phyloP scores from a whole-genome alignment of 345 rosid species.

The Carallia pectinifolia region DNA sequence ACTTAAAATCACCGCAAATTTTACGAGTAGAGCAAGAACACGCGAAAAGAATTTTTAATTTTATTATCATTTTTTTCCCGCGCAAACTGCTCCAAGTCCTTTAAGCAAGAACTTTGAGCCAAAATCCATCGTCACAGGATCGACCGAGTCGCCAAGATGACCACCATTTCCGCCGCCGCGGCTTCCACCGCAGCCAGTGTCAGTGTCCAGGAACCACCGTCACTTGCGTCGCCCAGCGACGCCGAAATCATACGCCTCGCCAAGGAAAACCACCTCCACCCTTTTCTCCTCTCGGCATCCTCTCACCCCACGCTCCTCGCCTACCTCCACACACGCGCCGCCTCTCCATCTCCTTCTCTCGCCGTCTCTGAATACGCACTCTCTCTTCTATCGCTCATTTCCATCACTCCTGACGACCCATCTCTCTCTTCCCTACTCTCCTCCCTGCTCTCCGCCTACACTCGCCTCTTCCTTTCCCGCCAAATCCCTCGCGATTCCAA shows the following conservation, averaged over 20 bases:
- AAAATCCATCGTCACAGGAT: neutral
- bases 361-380: constrained; percentile 54
- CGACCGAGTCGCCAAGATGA: neutral
- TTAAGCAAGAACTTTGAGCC: too few species aligned
- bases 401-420: constrained; percentile 48
- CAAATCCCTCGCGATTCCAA: constrained; percentile 57
- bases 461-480: constrained; percentile 41
- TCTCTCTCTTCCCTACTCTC: constrained; percentile 53
- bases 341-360: constrained; percentile 50
- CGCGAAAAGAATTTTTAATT: too few species aligned
- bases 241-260: constrained; percentile 57
- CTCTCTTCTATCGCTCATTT: constrained; percentile 62
- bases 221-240: constrained; percentile 42
- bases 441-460: constrained; percentile 59
- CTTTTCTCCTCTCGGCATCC: constrained; percentile 46
- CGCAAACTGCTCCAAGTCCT: too few species aligned
- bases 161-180: constrained; percentile 20
- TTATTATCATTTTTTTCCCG: too few species aligned
- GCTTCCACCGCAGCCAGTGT: constrained; percentile 13
- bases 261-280: constrained; percentile 44
- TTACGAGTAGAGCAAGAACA: too few species aligned
- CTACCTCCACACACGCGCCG: constrained; percentile 53
- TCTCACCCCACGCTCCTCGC: constrained; percentile 50
- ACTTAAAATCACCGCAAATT: too few species aligned
- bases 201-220: constrained; percentile 8